These are phyloP conservation scores for Phytophthora pluvialis DNA, from an alignment of 352 stramenopile species.

Conservation along the genomic window DNA sequence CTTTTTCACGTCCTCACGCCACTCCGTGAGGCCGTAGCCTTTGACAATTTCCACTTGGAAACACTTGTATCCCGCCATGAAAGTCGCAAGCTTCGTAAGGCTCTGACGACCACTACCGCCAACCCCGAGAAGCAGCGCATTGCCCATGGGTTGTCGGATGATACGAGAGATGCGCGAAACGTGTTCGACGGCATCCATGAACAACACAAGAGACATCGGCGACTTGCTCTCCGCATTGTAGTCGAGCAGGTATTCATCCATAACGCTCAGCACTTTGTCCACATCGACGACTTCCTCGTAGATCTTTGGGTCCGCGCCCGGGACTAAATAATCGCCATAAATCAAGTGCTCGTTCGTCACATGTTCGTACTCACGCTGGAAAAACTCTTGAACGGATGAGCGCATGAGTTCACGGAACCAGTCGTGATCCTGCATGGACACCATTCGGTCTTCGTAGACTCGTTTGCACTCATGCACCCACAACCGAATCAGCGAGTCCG, in stretches of 20 bases:
- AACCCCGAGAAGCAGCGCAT: conserved; percentile 92
- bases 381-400: conserved; percentile 73
- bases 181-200: conserved; percentile 90
- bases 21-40: conserved; percentile 92
- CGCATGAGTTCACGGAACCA: conserved; percentile 89
- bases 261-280: conserved; percentile 82
- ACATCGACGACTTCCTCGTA: conserved; percentile 91
- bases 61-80: conserved; percentile 93
- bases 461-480: conserved; percentile 95
- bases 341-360: conserved; percentile 76
- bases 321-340: conserved; percentile 85
- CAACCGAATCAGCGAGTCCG: conserved; percentile 79
- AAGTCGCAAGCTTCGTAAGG: conserved; percentile 92
- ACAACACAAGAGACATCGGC: conserved; percentile 90
- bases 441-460: conserved; percentile 96
- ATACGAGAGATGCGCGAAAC: conserved; percentile 85
- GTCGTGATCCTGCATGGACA: conserved; percentile 89
- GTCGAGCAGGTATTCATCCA: conserved; percentile 91
- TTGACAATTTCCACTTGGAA: conserved; percentile 97
- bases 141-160: conserved; percentile 87
- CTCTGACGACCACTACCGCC: conserved; percentile 93
- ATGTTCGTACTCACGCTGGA: conserved; percentile 82
- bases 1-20: conserved; percentile 94
- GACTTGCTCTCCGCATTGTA: conserved; percentile 93
- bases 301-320: conserved; percentile 80